These are phyloP conservation scores for Zygosaccharomyces kombuchaensis DNA, from an alignment of 805 yeast genomes.

Conservation along the genomic window DNA sequence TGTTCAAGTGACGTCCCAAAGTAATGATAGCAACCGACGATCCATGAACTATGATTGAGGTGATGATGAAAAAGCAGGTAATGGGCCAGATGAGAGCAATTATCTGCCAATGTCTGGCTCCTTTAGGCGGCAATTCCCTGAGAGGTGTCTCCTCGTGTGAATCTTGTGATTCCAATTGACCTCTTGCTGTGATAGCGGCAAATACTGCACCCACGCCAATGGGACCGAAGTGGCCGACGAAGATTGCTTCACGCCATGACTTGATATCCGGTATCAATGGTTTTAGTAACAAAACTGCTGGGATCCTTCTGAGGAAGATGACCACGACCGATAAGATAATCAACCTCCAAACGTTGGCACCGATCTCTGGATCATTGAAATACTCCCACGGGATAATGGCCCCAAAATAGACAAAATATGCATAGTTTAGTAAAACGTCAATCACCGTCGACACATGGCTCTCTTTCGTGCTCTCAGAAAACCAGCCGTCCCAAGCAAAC, in stretches of 20 bases:
- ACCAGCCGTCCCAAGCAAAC: constrained; percentile 92
- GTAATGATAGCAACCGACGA: constrained; percentile 76
- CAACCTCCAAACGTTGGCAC: constrained; percentile 74
- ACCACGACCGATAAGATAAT: constrained; percentile 70
- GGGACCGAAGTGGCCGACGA: constrained; percentile 95
- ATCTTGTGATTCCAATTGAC: constrained; percentile 54
- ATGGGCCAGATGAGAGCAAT: constrained; percentile 76
- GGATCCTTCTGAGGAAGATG: constrained; percentile 72
- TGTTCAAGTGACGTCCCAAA: constrained; percentile 80
- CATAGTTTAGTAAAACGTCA: constrained; percentile 74
- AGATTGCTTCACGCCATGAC: constrained; percentile 89
- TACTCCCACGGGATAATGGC: constrained; percentile 86
- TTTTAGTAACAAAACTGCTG: constrained; percentile 70
- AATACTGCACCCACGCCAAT: constrained; percentile 93
- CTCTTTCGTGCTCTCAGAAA: constrained; percentile 75
- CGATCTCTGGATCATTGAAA: constrained; percentile 57
- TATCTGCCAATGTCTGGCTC: constrained; percentile 51
- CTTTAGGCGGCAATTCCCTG: constrained; percentile 42
- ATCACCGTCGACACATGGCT: constrained; percentile 87
- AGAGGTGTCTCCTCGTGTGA: constrained; percentile 56
- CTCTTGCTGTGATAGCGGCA: constrained; percentile 74
- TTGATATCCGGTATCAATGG: constrained; percentile 83
- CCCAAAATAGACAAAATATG: constrained; percentile 87
- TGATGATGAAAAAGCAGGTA: constrained; percentile 69
- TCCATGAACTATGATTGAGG: constrained; percentile 87